phyloP scores from a whole-genome alignment of 2,329 filamentous ascomycete species.

The Aspergillus hortae region DNA sequence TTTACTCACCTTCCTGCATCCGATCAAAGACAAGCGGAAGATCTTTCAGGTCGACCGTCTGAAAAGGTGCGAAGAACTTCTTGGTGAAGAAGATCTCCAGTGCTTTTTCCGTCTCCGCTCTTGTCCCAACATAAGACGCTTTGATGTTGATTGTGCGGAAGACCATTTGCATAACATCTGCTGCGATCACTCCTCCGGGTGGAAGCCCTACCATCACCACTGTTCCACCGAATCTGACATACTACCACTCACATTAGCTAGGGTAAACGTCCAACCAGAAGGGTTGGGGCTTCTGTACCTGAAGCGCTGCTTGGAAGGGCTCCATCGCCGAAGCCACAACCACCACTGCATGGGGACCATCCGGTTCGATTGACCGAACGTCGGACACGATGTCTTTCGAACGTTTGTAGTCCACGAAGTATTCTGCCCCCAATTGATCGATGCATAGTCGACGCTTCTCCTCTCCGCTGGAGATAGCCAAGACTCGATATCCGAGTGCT shows the following conservation, averaged over 20 bases:
- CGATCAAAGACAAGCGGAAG: no score
- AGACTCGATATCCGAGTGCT: slow-evolving; percentile 77
- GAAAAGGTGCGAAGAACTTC: no score
- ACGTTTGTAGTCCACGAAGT: slow-evolving; percentile 72
- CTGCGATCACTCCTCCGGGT: slow-evolving; percentile 65
- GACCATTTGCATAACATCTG: slow-evolving; percentile 82
- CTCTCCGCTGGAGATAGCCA: slow-evolving; percentile 77
- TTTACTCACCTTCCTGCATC: no score
- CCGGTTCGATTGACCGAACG: slow-evolving; percentile 73
- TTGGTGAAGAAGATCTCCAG: slow-evolving; percentile 70
- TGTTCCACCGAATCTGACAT: slow-evolving; percentile 74
- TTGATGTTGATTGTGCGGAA: slow-evolving; percentile 84
- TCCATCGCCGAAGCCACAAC: slow-evolving; percentile 79
- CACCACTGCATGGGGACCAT: slow-evolving; percentile 80
- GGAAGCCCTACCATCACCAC: slow-evolving; percentile 87
- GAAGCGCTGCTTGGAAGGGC: slow-evolving; percentile 80
- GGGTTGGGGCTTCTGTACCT: slow-evolving; percentile 1
- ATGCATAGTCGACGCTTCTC: slow-evolving; percentile 68
- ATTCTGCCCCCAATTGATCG: slow-evolving; percentile 67
- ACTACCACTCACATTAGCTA: slow-evolving; percentile 45
- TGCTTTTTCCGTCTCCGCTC: slow-evolving; percentile 78
- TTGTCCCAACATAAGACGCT: slow-evolving; percentile 87
- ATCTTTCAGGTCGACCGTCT: no score
- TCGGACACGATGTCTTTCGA: slow-evolving; percentile 70
- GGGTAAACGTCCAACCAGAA: slow-evolving; percentile 20